phyloP scores from a whole-genome alignment of 225 moss, liverwort and hornwort genomes.

The Straminergon stramineum region DNA sequence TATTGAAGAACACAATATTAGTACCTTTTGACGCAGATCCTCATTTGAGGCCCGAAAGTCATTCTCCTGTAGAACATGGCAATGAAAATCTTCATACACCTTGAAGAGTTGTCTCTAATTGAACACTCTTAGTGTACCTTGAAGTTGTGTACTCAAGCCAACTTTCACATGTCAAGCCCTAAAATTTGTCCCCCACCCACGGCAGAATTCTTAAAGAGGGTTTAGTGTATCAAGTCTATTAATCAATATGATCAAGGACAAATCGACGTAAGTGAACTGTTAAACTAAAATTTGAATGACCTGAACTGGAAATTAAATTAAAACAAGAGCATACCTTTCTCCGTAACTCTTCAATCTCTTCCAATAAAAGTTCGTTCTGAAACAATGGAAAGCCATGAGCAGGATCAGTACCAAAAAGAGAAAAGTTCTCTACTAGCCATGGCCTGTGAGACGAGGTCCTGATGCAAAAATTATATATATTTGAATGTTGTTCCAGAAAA shows the following conservation, averaged over 20 bases:
- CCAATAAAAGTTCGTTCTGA: constrained; percentile 76
- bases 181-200: not conserved
- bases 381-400: not conserved
- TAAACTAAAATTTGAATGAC: not conserved
- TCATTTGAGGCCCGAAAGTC: constrained; percentile 31
- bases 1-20: not conserved
- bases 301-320: not conserved
- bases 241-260: not conserved
- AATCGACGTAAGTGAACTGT: not conserved
- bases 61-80: constrained; percentile 14
- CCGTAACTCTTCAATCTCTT: constrained; percentile 76
- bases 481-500: not conserved
- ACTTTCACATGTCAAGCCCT: not conserved
- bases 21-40: constrained; percentile 43
- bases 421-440: not conserved
- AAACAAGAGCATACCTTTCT: constrained; percentile 45
- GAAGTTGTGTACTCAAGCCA: not conserved
- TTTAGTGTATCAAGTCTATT: not conserved
- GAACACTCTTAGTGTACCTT: not conserved
- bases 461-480: not conserved
- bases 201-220: not conserved
- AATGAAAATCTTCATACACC: not conserved
- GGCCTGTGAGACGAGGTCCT: not conserved
- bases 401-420: not conserved
- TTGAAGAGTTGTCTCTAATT: not conserved